Evolutionary conservation across 1,284 basidiomycete species (phyloP), one percentile per base, ranked within the genome.

Genomic region (Pseudozyma hubeiensis): DNA sequence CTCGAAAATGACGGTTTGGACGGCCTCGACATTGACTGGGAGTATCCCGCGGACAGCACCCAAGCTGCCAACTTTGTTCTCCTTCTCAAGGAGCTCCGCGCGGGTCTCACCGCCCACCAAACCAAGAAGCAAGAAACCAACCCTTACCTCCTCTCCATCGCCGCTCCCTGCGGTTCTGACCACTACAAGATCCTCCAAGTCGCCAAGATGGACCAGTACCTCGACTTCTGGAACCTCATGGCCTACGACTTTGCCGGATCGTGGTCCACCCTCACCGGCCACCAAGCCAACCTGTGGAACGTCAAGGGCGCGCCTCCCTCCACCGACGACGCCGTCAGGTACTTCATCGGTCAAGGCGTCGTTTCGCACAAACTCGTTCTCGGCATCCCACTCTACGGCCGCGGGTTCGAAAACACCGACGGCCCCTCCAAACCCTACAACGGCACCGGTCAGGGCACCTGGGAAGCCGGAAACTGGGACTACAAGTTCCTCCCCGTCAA

Each of bases 191-290:
- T 89, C 67, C 87, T 93, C 19, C 86, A 88, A 11, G 86, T 95
- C 16, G 81, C 87, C 9, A 89, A 91, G 78, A 92, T 96, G 91
- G 89, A 94, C 80, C 82, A 37, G 65, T 85, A 85, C 29, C 85
- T 96, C 47, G 89, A 88, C 44, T 93, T 91, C 85, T 96, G 93
- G 93, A 95, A 96, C 84, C 85, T 97, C 59, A 97, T 97, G 94
- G 90, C 93, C 13, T 86, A 83, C 69, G 79, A 75, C 85, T 84
- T 83, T 24, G 58, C 73, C 45, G 85, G 86, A 19, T 75, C 78
- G 80, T 92, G 61, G 93, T 92, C 35, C 87, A 85, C 54, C 90
- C 91, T 58, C 67, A 88, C 75, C 91, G 92, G 92, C 90, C 93
- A 81, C 85, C 89, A 72, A 91, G 92, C 93, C 3, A 92, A 92